Evolutionary conservation across 2,329 filamentous ascomycete species (phyloP), one percentile per base, ranked within the genome.

Genomic region (Fusarium hostae): DNA sequence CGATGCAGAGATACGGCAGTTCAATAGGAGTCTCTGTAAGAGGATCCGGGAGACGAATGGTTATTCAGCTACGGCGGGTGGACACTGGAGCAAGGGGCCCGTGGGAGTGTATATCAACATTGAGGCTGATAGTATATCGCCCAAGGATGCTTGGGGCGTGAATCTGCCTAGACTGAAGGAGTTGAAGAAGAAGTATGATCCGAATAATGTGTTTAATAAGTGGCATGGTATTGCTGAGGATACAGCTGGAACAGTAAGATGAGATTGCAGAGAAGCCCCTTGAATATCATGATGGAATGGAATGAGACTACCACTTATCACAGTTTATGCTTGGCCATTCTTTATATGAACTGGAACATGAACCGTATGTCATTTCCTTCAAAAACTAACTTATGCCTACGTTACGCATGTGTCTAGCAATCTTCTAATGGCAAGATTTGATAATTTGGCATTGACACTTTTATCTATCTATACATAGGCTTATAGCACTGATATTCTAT

Each of bases 1-100:
- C 26, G 84, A 86, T 63, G 35, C 37, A 2, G 75, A 79, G 13
- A 78, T 83, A 24, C 78, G 82, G 0, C 71, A 75, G 5, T 84
- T 83, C 74, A 84, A 83, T 22, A 75, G 82, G 5, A 73, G 76
- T 15, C 50, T 84, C 10, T 77, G 72, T 43, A 63, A 44, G 6
- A 61, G 70, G 37, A 74, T 81, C 35, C 72, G 76, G 4, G 66
- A 68, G 44, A 67, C 69, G 12, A 72, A 72, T 30, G 78, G 75
- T 20, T 76, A 77, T 41, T 70, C 75, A 40, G 72, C 68, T 5
- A 64, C 45, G 1, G 48, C 50, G 24, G 44, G 61, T 5, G 67
- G 65, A 8, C 66, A 75, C 40, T 66, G 62, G 56, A 64, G 63
- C 28, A 73, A 75, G 6, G 73, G 69, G 6, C 77, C 77, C 2